phyloP scores from a whole-genome alignment of 495 filamentous ascomycete genomes.

The Daldinia grandis region DNA sequence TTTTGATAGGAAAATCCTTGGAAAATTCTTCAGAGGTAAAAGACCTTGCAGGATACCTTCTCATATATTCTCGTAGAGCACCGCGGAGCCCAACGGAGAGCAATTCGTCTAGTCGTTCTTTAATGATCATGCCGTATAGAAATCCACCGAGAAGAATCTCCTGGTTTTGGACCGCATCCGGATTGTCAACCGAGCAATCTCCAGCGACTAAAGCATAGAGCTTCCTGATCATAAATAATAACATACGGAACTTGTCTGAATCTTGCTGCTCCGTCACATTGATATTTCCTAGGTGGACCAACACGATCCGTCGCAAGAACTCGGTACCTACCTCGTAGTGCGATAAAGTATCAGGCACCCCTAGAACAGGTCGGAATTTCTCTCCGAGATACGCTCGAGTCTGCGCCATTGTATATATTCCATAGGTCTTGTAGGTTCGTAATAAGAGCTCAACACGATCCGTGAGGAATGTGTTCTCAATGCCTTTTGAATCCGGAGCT shows the following conservation, averaged over 20 bases:
- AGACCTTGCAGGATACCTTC: constrained; percentile 64
- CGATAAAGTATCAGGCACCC: constrained; percentile 78
- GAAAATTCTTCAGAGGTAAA: constrained; percentile 77
- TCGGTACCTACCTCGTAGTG: constrained; percentile 89
- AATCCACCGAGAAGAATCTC: constrained; percentile 93
- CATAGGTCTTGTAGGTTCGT: constrained; percentile 90
- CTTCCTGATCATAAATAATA: constrained; percentile 96
- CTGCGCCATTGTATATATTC: constrained; percentile 76
- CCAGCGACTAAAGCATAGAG: constrained; percentile 91
- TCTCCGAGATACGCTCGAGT: constrained; percentile 85
- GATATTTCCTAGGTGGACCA: constrained; percentile 86
- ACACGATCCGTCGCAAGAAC: constrained; percentile 86
- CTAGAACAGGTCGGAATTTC: constrained; percentile 87
- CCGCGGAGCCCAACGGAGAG: constrained; percentile 69
- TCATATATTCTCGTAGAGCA: constrained; percentile 73
- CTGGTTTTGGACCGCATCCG: constrained; percentile 93
- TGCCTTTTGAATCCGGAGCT: constrained; percentile 72
- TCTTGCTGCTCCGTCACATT: constrained; percentile 84
- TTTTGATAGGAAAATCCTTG: constrained; percentile 78
- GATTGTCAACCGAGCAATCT: constrained; percentile 92
- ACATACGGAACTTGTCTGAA: constrained; percentile 90
- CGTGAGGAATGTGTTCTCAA: constrained; percentile 89
- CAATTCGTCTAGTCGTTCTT: constrained; percentile 92
- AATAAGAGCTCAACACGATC: constrained; percentile 92
- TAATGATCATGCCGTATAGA: constrained; percentile 92